These are phyloP conservation scores for Choricystis sp. DNA, from an alignment of 139 green algal genomes.

Conservation along the genomic window DNA sequence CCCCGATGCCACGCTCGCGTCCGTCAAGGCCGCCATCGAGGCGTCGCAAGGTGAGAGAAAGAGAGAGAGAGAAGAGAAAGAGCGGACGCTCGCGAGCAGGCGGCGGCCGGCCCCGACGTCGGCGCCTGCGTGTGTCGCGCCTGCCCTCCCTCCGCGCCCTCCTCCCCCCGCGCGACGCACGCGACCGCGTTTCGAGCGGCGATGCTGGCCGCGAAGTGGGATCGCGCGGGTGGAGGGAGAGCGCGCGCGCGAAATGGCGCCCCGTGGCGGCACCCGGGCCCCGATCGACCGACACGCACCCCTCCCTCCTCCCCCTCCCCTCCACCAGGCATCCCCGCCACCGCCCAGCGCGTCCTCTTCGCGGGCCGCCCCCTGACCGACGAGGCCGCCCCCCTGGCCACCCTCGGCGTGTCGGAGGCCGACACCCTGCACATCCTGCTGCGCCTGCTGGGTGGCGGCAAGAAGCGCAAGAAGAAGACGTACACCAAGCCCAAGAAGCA, in stretches of 20 bases:
- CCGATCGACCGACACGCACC: background rate
- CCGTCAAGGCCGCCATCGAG: constrained; percentile 63
- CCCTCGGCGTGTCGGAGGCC: constrained; percentile 63
- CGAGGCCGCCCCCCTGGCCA: constrained; percentile 29
- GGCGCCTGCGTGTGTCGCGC: too few species aligned
- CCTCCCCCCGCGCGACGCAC: too few species aligned
- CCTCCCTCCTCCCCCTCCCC: background rate
- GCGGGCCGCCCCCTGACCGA: constrained; percentile 62
- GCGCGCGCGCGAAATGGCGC: too few species aligned
- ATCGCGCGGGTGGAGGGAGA: too few species aligned
- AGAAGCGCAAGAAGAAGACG: constrained; percentile 99
- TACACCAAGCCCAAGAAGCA: constrained; percentile 99
- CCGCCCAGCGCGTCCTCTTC: constrained; percentile 64
- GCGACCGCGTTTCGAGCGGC: too few species aligned
- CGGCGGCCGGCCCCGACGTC: too few species aligned
- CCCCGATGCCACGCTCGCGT: constrained; percentile 39
- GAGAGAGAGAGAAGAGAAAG: background rate
- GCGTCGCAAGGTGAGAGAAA: constrained; percentile 40
- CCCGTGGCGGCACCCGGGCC: too few species aligned
- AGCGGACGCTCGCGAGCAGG: too few species aligned
- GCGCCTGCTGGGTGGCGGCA: constrained; percentile 84
- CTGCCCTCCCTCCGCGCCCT: too few species aligned
- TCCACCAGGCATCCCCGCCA: constrained; percentile 39
- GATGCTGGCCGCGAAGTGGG: too few species aligned
- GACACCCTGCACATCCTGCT: constrained; percentile 63